These are phyloP conservation scores for Leishmania gerbilli DNA, from an alignment of 208 protist genomes.

Conservation along the genomic window DNA sequence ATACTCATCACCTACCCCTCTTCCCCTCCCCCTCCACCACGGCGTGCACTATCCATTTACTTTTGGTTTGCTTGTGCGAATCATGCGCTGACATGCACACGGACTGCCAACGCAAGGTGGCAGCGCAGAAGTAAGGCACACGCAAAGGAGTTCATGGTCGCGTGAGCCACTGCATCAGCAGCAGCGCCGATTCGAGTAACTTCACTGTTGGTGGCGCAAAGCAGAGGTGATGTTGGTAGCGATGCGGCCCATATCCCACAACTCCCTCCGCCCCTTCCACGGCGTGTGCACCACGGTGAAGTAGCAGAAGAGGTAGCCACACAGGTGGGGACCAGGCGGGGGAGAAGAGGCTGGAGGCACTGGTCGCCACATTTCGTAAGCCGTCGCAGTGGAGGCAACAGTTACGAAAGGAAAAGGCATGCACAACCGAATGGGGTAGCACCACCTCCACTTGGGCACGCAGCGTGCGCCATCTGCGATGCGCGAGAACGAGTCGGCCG, in stretches of 20 bases:
- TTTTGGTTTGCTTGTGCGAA: not conserved
- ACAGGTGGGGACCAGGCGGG: not conserved
- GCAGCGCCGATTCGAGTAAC: not conserved
- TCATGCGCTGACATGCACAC: not conserved
- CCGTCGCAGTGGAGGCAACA: not conserved
- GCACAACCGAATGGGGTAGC: not conserved
- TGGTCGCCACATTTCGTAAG: not conserved
- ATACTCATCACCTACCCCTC: not conserved
- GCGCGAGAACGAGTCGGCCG: not conserved
- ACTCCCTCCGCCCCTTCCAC: not conserved
- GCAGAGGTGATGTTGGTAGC: not conserved
- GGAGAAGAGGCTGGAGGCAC: not conserved
- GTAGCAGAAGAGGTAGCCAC: not conserved
- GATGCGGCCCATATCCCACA: not conserved
- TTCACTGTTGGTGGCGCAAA: not conserved
- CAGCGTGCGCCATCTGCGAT: not conserved
- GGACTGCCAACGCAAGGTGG: not conserved
- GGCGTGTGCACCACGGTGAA: not conserved
- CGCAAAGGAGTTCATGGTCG: not conserved
- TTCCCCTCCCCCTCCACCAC: not conserved
- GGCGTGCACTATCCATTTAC: not conserved
- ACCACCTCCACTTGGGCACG: not conserved
- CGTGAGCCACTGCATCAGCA: not conserved
- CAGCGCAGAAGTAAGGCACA: not conserved
- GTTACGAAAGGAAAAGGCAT: not conserved